These are phyloP conservation scores for Vinca major DNA, from an alignment of 305 asterid genomes.

Conservation along the genomic window DNA sequence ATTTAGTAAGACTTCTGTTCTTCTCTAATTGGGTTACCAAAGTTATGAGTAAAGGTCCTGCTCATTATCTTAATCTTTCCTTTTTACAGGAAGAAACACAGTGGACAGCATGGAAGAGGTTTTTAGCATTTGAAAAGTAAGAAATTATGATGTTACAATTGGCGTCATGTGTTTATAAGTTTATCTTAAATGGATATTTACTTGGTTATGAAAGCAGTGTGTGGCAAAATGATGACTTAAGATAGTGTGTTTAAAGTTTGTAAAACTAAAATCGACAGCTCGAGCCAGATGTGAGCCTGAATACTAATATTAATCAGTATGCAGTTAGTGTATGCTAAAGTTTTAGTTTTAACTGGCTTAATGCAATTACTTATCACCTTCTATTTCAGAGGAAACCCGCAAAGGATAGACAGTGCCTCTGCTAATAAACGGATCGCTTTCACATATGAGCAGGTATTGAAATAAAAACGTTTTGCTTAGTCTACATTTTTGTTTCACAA, in stretches of 20 bases:
- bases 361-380: conserved; percentile 13
- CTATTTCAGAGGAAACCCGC: conserved; percentile 74
- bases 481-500: neutral
- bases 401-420: conserved; percentile 75
- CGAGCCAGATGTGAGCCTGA: neutral
- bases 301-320: neutral
- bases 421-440: conserved; percentile 69
- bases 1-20: neutral
- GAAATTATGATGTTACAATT: conserved; percentile 15
- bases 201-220: neutral
- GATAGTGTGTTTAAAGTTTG: neutral
- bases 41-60: neutral
- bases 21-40: neutral
- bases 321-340: conserved; percentile 6
- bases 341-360: neutral
- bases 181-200: neutral
- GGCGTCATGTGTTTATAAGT: neutral
- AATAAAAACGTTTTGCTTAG: conserved; percentile 7
- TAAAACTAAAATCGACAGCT: neutral
- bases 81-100: conserved; percentile 77
- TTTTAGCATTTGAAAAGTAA: conserved; percentile 79
- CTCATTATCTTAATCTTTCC: conserved; percentile 10
- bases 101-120: conserved; percentile 85
- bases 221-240: neutral
- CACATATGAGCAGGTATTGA: conserved; percentile 81